Evolutionary conservation across 352 stramenopile genomes (phyloP).

Genomic region (Aphanomyces astaci): DNA sequence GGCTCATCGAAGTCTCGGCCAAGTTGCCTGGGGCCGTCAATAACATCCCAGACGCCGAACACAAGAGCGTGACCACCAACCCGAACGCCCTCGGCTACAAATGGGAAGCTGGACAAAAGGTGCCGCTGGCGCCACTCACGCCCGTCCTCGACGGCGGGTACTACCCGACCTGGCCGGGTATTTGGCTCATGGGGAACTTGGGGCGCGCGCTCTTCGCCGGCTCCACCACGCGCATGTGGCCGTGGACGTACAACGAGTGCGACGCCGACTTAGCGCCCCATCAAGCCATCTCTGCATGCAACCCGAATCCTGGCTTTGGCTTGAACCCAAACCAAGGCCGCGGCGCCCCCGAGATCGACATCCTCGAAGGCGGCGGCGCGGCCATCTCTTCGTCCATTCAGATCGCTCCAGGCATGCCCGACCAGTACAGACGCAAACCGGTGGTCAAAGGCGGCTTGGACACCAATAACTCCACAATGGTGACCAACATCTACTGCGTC

Average conservation of each 20-base stretch:
- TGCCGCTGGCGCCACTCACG: neutral
- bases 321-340: slow-evolving; percentile 77
- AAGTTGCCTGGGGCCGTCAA: slow-evolving; percentile 59
- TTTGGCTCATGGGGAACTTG: slow-evolving; percentile 95
- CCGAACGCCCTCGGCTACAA: slow-evolving; percentile 65
- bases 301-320: slow-evolving; percentile 82
- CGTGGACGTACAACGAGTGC: slow-evolving; percentile 90
- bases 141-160: slow-evolving; percentile 36
- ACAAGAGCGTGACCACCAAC: slow-evolving; percentile 31
- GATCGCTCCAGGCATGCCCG: slow-evolving; percentile 58
- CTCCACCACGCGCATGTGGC: slow-evolving; percentile 91
- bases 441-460: slow-evolving; percentile 23
- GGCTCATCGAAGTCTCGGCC: slow-evolving; percentile 78
- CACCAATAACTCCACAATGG: neutral
- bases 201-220: slow-evolving; percentile 88
- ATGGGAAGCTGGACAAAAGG: slow-evolving; percentile 39
- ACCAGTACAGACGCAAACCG: slow-evolving; percentile 41
- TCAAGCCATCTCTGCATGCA: slow-evolving; percentile 77
- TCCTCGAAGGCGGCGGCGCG: slow-evolving; percentile 78
- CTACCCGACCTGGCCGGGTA: slow-evolving; percentile 87
- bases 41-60: neutral
- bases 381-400: slow-evolving; percentile 86
- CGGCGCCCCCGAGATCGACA: slow-evolving; percentile 92
- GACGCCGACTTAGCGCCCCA: slow-evolving; percentile 29
- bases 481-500: slow-evolving; percentile 6